These are phyloP conservation scores for Solanum pinnatisectum DNA, from an alignment of 257 asterid species.

Conservation along the genomic window DNA sequence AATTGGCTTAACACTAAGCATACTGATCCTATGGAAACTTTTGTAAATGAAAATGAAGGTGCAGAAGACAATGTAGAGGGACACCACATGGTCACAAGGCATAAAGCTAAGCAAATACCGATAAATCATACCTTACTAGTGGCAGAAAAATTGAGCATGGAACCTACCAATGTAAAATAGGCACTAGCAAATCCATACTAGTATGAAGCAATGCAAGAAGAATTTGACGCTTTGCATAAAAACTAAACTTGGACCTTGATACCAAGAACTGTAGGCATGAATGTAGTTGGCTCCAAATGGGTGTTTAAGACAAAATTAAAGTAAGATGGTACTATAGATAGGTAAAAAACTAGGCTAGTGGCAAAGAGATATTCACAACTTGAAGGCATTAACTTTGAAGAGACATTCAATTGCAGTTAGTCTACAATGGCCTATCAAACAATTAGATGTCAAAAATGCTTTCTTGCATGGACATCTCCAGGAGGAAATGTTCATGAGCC, in stretches of 20 bases:
- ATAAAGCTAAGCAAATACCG: too few relatives aligned
- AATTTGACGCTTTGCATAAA: not conserved
- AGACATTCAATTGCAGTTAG: not conserved
- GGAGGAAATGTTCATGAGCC: too few relatives aligned
- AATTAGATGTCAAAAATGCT: not conserved
- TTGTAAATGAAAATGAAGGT: too few relatives aligned
- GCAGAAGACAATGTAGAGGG: too few relatives aligned
- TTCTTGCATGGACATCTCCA: not conserved
- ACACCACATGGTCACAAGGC: too few relatives aligned
- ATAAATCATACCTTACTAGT: too few relatives aligned
- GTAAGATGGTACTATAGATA: not conserved
- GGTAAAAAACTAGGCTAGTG: not conserved
- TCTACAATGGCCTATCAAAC: not conserved
- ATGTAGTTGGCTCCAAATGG: not conserved
- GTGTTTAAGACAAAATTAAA: not conserved
- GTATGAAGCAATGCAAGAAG: not conserved
- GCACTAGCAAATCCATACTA: not conserved
- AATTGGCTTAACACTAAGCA: too few relatives aligned
- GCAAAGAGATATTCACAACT: not conserved
- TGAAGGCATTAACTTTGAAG: not conserved
- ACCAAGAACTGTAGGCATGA: not conserved
- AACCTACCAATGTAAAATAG: too few relatives aligned
- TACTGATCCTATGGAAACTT: too few relatives aligned
- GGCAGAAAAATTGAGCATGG: too few relatives aligned
- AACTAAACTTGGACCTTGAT: not conserved